A percentile compares a stretch with the other conserved stretches of the same genome.
Evolutionary conservation across 352 stramenopile genomes (phyloP).

Genomic region (Phytophthora foliorum): DNA sequence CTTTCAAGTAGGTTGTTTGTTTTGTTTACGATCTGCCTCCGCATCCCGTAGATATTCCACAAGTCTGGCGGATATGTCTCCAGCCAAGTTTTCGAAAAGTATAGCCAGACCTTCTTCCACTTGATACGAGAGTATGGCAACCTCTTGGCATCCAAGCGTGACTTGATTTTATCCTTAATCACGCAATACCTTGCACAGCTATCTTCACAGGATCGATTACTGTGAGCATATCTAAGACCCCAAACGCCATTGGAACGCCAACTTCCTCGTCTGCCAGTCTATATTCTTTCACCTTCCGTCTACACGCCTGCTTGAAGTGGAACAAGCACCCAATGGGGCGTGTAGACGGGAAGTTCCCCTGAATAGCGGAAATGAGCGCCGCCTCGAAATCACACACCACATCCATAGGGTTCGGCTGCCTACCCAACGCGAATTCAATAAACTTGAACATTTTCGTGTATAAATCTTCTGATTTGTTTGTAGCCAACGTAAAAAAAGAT

Average conservation of each 20-base stretch:
- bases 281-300: slow-evolving; percentile 8
- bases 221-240: slow-evolving; percentile 11
- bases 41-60: no score
- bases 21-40: no score
- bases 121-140: background rate
- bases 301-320: slow-evolving; percentile 11
- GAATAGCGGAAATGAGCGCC: background rate
- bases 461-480: slow-evolving; percentile 6
- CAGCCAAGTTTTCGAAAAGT: background rate
- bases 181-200: background rate
- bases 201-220: slow-evolving; percentile 2
- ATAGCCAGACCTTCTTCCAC: slow-evolving; percentile 6
- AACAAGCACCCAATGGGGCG: slow-evolving; percentile 1
- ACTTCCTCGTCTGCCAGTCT: background rate
- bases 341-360: background rate
- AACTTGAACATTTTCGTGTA: slow-evolving; percentile 13
- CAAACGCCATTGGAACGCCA: slow-evolving; percentile 2
- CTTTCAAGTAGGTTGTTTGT: no score
- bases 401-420: background rate
- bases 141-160: background rate
- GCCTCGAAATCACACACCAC: slow-evolving; percentile 14
- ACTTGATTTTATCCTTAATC: slow-evolving; percentile 6
- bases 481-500: slow-evolving; percentile 6
- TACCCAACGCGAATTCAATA: slow-evolving; percentile 12
- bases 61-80: background rate